Conservation (phyloP, 1,139 yeast genomes). For the Candida albicans region DNA sequence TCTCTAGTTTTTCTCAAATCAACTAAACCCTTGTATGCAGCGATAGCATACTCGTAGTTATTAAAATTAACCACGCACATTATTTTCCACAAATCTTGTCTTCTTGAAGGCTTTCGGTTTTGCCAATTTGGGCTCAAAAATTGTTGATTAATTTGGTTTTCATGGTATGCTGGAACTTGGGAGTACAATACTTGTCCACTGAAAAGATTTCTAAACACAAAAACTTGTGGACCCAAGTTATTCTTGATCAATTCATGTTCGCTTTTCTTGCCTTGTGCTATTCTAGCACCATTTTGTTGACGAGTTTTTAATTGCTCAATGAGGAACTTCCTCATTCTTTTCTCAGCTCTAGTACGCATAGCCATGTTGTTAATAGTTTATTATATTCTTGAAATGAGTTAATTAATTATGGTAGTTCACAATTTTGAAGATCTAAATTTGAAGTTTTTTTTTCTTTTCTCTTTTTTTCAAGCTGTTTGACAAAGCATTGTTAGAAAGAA, state of each 20-base stretch:
- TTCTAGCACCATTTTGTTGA: conserved; percentile 44
- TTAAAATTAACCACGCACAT: conserved; percentile 82
- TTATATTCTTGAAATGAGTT: too few species aligned
- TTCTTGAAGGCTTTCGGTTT: conserved; percentile 73
- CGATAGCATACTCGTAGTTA: conserved; percentile 63
- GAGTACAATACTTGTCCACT: conserved; percentile 89
- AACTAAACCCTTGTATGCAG: conserved; percentile 73
- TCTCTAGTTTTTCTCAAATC: conserved; percentile 76
- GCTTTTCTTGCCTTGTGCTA: conserved; percentile 41
- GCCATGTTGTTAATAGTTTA: conserved; percentile 29
- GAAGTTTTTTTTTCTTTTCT: neutral
- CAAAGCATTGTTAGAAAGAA: neutral
- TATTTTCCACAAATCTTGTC: conserved; percentile 88
- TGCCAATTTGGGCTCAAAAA: conserved; percentile 86
- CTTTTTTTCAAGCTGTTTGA: neutral
- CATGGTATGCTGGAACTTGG: conserved; percentile 73
- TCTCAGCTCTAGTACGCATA: conserved; percentile 47
- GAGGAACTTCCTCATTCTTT: conserved; percentile 52
- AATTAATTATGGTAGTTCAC: too few species aligned
- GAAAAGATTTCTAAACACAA: conserved; percentile 78
- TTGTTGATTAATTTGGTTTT: conserved; percentile 69
- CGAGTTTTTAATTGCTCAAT: conserved; percentile 49
- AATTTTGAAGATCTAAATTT: too few species aligned
- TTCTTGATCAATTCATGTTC: conserved; percentile 29
- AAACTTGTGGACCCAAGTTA: conserved; percentile 75